phyloP scores from a whole-genome alignment of 331 rosid species.

The Stylosanthes scabra region DNA sequence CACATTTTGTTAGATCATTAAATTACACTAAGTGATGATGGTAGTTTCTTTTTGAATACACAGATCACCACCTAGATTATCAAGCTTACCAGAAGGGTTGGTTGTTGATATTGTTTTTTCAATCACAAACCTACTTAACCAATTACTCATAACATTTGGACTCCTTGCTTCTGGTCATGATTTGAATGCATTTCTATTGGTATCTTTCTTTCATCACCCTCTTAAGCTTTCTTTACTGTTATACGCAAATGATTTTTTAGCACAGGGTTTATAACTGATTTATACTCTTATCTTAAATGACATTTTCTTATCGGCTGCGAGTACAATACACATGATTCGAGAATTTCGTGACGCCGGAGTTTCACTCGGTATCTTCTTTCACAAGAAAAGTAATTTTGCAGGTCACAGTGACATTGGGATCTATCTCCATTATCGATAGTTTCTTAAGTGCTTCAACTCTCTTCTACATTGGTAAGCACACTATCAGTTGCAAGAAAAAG shows the following conservation, averaged over 20 bases:
- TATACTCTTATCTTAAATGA: too few species aligned
- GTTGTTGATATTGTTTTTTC: slow-evolving; percentile 49
- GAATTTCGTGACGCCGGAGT: slow-evolving; percentile 1
- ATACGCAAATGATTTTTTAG: background rate
- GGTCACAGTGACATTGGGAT: slow-evolving; percentile 52
- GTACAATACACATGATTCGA: too few species aligned
- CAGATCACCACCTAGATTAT: slow-evolving; percentile 53
- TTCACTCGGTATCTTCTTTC: slow-evolving; percentile 37
- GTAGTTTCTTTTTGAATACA: slow-evolving; percentile 34
- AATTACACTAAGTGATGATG: slow-evolving; percentile 21
- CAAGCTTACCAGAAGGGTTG: slow-evolving; percentile 44
- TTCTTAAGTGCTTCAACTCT: slow-evolving; percentile 49
- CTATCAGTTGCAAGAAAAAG: background rate
- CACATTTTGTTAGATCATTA: slow-evolving; percentile 24
- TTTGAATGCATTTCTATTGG: slow-evolving; percentile 53
- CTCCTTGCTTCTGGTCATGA: slow-evolving; percentile 53
- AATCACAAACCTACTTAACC: slow-evolving; percentile 39
- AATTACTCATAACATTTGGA: slow-evolving; percentile 42
- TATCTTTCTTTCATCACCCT: slow-evolving; percentile 38
- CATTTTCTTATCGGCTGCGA: too few species aligned
- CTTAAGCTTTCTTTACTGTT: slow-evolving; percentile 3
- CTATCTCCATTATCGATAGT: slow-evolving; percentile 51
- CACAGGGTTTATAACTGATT: too few species aligned
- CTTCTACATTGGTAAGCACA: slow-evolving; percentile 56
- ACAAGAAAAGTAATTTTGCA: slow-evolving; percentile 41